Evolutionary conservation across 176 grass and related monocot genomes (phyloP).

Genomic region (Juncus inflexus): DNA sequence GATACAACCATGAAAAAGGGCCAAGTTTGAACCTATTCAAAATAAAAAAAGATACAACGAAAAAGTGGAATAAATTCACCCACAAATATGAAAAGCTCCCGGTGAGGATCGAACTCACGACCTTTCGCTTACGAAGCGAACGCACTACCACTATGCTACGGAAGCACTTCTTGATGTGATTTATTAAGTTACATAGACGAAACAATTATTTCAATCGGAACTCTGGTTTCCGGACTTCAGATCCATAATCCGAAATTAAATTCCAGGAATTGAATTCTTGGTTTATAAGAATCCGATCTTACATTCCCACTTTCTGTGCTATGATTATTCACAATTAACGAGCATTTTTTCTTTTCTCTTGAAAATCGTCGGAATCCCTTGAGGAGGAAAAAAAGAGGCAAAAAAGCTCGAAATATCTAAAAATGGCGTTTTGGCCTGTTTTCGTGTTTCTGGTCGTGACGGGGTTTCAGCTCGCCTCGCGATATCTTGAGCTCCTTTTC

Average conservation of each 20-base stretch:
- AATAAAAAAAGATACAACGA: too few relatives aligned
- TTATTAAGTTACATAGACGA: too few relatives aligned
- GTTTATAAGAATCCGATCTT: too few relatives aligned
- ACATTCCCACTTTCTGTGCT: too few relatives aligned
- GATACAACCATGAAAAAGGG: too few relatives aligned
- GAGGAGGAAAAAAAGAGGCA: neutral
- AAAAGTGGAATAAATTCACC: too few relatives aligned
- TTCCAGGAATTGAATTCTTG: too few relatives aligned
- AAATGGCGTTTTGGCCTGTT: conserved; percentile 52
- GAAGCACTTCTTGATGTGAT: conserved; percentile 15
- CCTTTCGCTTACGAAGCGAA: conserved; percentile 99
- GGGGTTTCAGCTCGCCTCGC: conserved; percentile 54
- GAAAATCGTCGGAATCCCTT: neutral
- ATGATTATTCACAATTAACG: too few relatives aligned
- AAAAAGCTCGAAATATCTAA: conserved; percentile 1
- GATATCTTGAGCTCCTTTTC: conserved; percentile 49
- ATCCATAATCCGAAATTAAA: too few relatives aligned
- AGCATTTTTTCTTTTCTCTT: neutral
- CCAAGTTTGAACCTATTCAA: too few relatives aligned
- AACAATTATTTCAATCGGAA: too few relatives aligned
- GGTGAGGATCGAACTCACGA: conserved; percentile 95
- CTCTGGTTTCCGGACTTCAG: too few relatives aligned
- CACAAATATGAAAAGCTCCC: conserved; percentile 39
- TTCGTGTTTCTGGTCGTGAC: conserved; percentile 62
- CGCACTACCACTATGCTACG: conserved; percentile 96